These are phyloP conservation scores for Hermanozyma aechmeae DNA, from an alignment of 805 yeast species.

Conservation along the genomic window DNA sequence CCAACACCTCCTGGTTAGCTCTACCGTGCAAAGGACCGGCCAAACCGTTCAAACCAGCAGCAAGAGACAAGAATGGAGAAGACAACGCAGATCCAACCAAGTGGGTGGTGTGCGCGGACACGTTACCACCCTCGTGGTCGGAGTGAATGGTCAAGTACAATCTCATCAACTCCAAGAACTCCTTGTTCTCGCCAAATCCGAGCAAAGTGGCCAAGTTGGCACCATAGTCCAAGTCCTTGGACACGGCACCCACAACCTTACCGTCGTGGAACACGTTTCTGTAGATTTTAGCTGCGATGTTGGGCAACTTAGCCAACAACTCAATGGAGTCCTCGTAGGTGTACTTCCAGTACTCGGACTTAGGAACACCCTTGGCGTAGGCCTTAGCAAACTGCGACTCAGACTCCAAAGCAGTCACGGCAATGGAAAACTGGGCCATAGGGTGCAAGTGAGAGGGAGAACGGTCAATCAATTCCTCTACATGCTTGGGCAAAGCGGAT, in stretches of 20 bases:
- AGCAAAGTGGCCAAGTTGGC: constrained; percentile 58
- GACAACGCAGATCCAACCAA: constrained; percentile 75
- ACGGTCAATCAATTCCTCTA: constrained; percentile 48
- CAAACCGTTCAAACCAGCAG: constrained; percentile 74
- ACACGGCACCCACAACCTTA: constrained; percentile 42
- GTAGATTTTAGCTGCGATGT: constrained; percentile 67
- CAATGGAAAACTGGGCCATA: constrained; percentile 76
- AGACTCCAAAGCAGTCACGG: constrained; percentile 62
- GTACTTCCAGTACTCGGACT: constrained; percentile 67
- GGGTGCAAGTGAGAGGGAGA: constrained; percentile 69
- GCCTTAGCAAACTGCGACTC: constrained; percentile 65
- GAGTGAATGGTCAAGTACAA: constrained; percentile 68
- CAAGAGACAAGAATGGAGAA: constrained; percentile 64
- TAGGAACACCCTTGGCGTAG: constrained; percentile 61
- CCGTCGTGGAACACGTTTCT: constrained; percentile 53
- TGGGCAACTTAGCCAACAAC: constrained; percentile 66
- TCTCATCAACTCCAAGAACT: constrained; percentile 63
- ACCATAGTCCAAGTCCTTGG: constrained; percentile 56
- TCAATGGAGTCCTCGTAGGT: constrained; percentile 63
- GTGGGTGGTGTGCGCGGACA: constrained; percentile 74
- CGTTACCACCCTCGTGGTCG: constrained; percentile 82
- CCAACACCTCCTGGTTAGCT: constrained; percentile 79
- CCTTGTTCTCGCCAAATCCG: constrained; percentile 48
- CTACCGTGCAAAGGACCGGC: constrained; percentile 85
- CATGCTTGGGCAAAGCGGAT: constrained; percentile 57